Percentiles rank a stretch among this genome's conserved stretches.
These are phyloP conservation scores for Oxalis stricta DNA, from an alignment of 441 rosid species.

Conservation along the genomic window DNA sequence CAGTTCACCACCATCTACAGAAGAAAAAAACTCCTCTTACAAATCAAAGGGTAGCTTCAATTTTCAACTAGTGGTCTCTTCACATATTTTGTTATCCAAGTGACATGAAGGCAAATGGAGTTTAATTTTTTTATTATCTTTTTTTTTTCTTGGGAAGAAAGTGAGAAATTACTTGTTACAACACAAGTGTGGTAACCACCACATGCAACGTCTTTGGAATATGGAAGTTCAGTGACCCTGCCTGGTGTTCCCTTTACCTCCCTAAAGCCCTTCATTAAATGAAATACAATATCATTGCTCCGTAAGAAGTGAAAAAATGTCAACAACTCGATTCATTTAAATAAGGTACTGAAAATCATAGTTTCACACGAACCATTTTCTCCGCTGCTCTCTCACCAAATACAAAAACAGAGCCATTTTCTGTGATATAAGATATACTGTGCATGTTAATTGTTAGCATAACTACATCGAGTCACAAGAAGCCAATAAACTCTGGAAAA, in stretches of 20 bases:
- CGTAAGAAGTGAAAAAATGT: constrained; percentile 1
- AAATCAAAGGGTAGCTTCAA: too few relatives aligned
- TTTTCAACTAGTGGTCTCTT: too few relatives aligned
- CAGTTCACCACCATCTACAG: constrained; percentile 62
- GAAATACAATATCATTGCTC: constrained; percentile 2
- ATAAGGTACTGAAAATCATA: neutral
- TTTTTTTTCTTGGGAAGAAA: too few relatives aligned
- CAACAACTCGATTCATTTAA: neutral
- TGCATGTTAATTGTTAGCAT: neutral
- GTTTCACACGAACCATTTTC: constrained; percentile 32
- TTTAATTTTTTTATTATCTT: neutral
- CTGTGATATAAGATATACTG: constrained; percentile 31
- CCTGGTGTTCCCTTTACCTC: constrained; percentile 41
- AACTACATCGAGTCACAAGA: neutral
- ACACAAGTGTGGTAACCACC: constrained; percentile 94
- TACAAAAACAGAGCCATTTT: constrained; percentile 60
- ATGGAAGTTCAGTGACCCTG: constrained; percentile 42
- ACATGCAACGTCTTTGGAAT: constrained; percentile 65
- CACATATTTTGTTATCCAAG: constrained; percentile 1
- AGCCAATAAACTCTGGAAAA: constrained; percentile 5
- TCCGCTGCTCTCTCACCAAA: constrained; percentile 59
- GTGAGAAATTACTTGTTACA: constrained; percentile 47
- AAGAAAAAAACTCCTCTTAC: too few relatives aligned
- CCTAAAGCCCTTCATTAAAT: constrained; percentile 37
- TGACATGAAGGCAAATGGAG: neutral